phyloP scores from a whole-genome alignment of 78 protist genomes.

The Isochrysis galbana region DNA sequence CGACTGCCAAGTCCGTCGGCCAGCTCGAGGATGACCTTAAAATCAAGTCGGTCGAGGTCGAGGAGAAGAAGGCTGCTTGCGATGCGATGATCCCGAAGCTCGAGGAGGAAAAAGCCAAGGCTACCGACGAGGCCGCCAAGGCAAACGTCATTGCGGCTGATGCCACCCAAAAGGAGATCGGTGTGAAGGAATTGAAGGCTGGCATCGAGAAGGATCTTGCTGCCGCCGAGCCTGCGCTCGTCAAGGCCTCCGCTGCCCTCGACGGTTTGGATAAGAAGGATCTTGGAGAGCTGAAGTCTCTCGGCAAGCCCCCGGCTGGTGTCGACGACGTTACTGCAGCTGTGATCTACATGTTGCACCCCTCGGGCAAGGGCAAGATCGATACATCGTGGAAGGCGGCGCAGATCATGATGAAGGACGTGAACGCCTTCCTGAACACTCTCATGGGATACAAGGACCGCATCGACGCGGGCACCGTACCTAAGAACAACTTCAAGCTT shows the following conservation, averaged over 20 bases:
- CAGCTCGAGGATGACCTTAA: conserved; percentile 38
- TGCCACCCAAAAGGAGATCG: conserved; percentile 39
- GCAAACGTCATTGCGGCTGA: conserved; percentile 59
- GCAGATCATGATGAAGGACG: conserved; percentile 50
- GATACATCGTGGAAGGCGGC: conserved; percentile 60
- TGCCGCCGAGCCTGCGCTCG: conserved; percentile 77
- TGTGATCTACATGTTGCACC: conserved; percentile 32
- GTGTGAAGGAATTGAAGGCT: conserved; percentile 13
- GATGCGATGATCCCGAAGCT: conserved; percentile 56
- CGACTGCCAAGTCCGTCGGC: conserved; percentile 16
- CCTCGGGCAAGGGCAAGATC: conserved; percentile 33
- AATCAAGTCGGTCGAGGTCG: conserved; percentile 16
- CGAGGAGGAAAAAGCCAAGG: conserved; percentile 63
- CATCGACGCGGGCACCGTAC: conserved; percentile 48
- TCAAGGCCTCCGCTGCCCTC: conserved; percentile 76
- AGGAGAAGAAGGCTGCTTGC: conserved; percentile 36
- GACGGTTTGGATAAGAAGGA: conserved; percentile 67
- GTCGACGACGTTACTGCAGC: conserved; percentile 64
- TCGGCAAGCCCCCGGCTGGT: conserved; percentile 70
- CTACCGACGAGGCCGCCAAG: conserved; percentile 50
- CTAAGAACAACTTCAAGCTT: conserved; percentile 9
- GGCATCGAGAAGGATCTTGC: conserved; percentile 63
- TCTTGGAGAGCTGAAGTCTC: conserved; percentile 69
- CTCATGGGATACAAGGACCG: conserved; percentile 29
- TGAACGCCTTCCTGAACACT: conserved; percentile 44